These are phyloP conservation scores for Singerocomus inundabilis DNA, from an alignment of 1,284 basidiomycete species.

Conservation along the genomic window DNA sequence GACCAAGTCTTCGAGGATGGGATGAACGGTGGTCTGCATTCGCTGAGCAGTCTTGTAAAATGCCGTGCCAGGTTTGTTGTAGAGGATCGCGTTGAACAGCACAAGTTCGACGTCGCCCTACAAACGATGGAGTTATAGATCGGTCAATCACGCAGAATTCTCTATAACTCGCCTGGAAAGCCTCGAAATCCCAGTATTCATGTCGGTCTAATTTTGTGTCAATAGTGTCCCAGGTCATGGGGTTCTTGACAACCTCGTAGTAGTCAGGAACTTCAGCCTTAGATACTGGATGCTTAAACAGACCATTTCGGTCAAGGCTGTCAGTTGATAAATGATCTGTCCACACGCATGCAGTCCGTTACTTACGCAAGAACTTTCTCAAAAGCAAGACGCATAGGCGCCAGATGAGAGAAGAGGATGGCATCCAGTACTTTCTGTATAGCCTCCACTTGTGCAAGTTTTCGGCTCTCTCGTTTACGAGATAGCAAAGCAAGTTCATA, in stretches of 20 bases:
- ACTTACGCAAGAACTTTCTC: constrained; percentile 71
- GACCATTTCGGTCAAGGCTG: constrained; percentile 73
- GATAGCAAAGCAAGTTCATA: constrained; percentile 71
- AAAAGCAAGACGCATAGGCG: constrained; percentile 61
- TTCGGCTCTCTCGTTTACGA: constrained; percentile 82
- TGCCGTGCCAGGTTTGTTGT: constrained; percentile 76
- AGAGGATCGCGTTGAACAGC: constrained; percentile 81
- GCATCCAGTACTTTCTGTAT: constrained; percentile 67
- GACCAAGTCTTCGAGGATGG: constrained; percentile 63
- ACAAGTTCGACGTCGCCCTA: constrained; percentile 85
- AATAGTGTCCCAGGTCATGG: constrained; percentile 90
- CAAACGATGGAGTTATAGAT: background rate
- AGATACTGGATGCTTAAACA: constrained; percentile 84
- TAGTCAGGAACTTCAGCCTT: constrained; percentile 87
- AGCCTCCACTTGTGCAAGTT: constrained; percentile 71
- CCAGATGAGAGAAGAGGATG: constrained; percentile 69
- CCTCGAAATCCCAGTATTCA: constrained; percentile 72
- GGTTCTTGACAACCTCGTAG: constrained; percentile 80
- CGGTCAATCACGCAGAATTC: background rate
- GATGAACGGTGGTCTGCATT: constrained; percentile 59
- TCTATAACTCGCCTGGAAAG: constrained; percentile 64
- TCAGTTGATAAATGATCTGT: constrained; percentile 2
- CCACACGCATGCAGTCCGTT: background rate
- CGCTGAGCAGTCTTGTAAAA: constrained; percentile 74
- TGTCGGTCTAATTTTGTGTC: constrained; percentile 76